phyloP scores from a whole-genome alignment of 345 rosid genomes.

The Eucalyptus coolabah region DNA sequence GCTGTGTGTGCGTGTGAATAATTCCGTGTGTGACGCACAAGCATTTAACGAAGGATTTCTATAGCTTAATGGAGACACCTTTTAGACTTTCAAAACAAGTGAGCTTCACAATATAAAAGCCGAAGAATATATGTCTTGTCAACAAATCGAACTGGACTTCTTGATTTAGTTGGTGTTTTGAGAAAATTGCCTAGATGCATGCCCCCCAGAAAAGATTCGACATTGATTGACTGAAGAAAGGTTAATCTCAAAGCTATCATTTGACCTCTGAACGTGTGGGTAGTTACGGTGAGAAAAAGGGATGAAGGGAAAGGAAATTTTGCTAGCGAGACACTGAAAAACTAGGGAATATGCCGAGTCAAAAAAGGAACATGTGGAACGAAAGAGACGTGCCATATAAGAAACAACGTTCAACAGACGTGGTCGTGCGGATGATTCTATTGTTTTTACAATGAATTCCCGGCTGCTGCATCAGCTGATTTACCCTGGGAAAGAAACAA shows the following conservation, averaged over 20 bases:
- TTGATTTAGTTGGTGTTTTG: neutral
- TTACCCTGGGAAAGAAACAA: neutral
- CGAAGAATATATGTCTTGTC: neutral
- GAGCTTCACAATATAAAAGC: neutral
- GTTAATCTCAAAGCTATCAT: neutral
- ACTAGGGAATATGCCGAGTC: neutral
- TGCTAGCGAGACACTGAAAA: neutral
- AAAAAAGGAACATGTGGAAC: neutral
- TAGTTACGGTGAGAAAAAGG: neutral
- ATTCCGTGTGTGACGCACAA: neutral
- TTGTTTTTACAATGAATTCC: neutral
- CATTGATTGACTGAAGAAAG: neutral
- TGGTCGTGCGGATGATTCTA: neutral
- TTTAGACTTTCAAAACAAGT: neutral
- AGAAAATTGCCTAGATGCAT: neutral
- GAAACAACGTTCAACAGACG: neutral
- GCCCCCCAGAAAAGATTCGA: neutral
- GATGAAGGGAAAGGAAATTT: neutral
- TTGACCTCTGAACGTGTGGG: neutral
- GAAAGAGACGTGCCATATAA: neutral
- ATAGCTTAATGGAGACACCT: neutral
- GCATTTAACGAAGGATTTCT: neutral
- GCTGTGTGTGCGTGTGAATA: neutral
- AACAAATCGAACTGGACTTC: neutral
- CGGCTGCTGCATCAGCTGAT: neutral